A percentile compares a stretch with the other conserved stretches of the same genome.
phyloP scores from a whole-genome alignment of 2,329 filamentous ascomycete species.

The Dactylonectria macrodidyma region DNA sequence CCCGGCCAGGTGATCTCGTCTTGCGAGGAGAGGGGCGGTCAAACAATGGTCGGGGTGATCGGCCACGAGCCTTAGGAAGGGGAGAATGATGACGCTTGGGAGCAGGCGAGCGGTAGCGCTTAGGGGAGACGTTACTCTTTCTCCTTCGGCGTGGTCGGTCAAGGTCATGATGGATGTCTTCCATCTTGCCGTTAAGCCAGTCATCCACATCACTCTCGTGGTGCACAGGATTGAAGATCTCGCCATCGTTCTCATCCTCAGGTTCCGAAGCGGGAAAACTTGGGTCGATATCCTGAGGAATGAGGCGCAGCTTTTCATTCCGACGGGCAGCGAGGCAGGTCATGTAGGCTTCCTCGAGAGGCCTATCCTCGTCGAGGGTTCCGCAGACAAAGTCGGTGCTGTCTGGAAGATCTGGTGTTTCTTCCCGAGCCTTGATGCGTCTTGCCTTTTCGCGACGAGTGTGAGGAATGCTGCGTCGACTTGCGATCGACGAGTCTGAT shows the following conservation, averaged over 20 bases:
- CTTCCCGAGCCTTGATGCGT: slow-evolving; percentile 52
- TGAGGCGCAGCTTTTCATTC: slow-evolving; percentile 83
- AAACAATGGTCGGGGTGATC: slow-evolving; percentile 70
- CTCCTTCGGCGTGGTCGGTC: slow-evolving; percentile 65
- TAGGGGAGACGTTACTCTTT: slow-evolving; percentile 65
- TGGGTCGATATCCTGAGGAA: slow-evolving; percentile 97
- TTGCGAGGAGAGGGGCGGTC: slow-evolving; percentile 80
- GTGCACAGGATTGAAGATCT: slow-evolving; percentile 69
- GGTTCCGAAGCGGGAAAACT: slow-evolving; percentile 96
- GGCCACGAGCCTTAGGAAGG: slow-evolving; percentile 62
- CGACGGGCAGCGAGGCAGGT: slow-evolving; percentile 86
- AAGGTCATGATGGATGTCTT: slow-evolving; percentile 74
- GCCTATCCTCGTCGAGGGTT: slow-evolving; percentile 94
- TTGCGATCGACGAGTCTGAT: slow-evolving; percentile 75
- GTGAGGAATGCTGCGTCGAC: slow-evolving; percentile 56
- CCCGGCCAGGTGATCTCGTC: slow-evolving; percentile 80
- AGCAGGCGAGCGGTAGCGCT: slow-evolving; percentile 61
- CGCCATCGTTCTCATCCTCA: slow-evolving; percentile 86
- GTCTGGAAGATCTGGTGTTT: slow-evolving; percentile 89
- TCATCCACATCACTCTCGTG: slow-evolving; percentile 78
- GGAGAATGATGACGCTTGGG: slow-evolving; percentile 51
- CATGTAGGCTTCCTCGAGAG: slow-evolving; percentile 93
- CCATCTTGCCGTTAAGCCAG: slow-evolving; percentile 81
- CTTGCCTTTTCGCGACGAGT: slow-evolving; percentile 49
- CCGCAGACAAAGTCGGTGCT: slow-evolving; percentile 99